Base-by-base conservation (phyloP, 345 rosid genomes). In the Anastatica hierochuntica region DNA sequence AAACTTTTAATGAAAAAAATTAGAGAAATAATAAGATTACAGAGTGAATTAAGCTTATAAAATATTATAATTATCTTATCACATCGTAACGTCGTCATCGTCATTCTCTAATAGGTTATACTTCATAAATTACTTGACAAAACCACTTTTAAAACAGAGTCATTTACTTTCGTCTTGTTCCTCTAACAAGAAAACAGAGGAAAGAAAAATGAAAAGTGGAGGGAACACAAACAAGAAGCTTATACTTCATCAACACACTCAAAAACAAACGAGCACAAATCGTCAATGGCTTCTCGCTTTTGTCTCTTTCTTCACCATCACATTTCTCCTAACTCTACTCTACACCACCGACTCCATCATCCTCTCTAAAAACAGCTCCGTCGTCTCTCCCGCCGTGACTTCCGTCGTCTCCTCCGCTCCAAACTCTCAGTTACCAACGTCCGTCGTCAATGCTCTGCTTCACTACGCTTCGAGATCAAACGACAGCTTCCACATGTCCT, bases 181-280 rank as follows among this genome's bases (percentile, higher is more conserved):
- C 45, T 26, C 50, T 21, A 34, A 49, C 41, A 14, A 29, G 7
- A 29, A 23, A 8, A 10, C 31, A 38, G 19, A 45, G 14, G n/a
- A 16, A 24, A 30, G 35, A 23, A 69, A 30, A 37, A 89, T 80
- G 94, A 90, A 83, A 81, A 82, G 60, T 76, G 69, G 47, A 62
- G 80, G 70, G 69, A 68, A 48, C 70, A 72, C 64, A 74, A 90
- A 84, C 78, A 84, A 96, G 1, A 90, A 84, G 74, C 87, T 90
- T 23, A 90, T 90, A 63, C 95, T 90, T 36, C 98, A 87, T 36
- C 98, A 96, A 2, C 87, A 90, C 45, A 78, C 84, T 63, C 98
- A 82, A 46, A 90, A 90, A 56, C 98, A 90, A 73, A 94, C 92
- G 15, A 72, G 74, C 66, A 68, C 96, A 7, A 84, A 73, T 61